Conservation (phyloP, 768 basidiomycete genomes). For the Mycena latifolia region DNA sequence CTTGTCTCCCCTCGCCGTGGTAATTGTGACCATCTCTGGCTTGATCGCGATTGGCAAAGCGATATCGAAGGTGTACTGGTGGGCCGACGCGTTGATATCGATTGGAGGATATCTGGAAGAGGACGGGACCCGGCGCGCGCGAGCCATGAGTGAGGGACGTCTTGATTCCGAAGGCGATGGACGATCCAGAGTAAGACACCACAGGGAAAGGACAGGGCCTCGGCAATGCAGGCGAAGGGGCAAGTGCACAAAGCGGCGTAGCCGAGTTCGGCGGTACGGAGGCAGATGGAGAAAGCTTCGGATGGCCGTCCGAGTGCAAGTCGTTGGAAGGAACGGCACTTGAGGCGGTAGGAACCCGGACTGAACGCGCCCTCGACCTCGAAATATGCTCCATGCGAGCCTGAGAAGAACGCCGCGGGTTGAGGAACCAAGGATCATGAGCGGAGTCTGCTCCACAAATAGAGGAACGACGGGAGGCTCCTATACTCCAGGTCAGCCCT, state of each 20-base stretch:
- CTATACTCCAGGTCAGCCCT: neutral
- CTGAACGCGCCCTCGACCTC: constrained; percentile 14
- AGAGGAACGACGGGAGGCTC: constrained; percentile 19
- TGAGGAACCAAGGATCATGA: constrained; percentile 13
- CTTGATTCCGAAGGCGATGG: constrained; percentile 20
- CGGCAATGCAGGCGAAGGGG: neutral
- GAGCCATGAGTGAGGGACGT: constrained; percentile 44
- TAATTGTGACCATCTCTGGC: constrained; percentile 75
- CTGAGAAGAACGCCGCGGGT: constrained; percentile 17
- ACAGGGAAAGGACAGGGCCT: constrained; percentile 10
- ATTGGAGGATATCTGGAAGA: constrained; percentile 56
- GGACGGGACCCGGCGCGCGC: constrained; percentile 43
- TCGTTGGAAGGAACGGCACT: constrained; percentile 1
- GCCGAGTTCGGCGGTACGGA: constrained; percentile 6
- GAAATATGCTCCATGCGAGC: constrained; percentile 17
- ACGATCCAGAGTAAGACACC: constrained; percentile 30
- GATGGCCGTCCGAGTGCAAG: neutral
- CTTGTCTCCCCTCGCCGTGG: constrained; percentile 69
- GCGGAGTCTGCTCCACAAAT: constrained; percentile 12
- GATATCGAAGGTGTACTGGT: constrained; percentile 60
- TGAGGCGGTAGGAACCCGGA: constrained; percentile 7
- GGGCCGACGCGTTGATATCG: constrained; percentile 54
- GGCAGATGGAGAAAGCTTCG: neutral
- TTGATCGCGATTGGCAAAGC: constrained; percentile 59
- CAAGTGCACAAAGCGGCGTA: neutral